Percentiles rank a stretch among this genome's conserved stretches.
phyloP scores from a whole-genome alignment of 805 yeast genomes.

The Spathaspora hagerdaliae region DNA sequence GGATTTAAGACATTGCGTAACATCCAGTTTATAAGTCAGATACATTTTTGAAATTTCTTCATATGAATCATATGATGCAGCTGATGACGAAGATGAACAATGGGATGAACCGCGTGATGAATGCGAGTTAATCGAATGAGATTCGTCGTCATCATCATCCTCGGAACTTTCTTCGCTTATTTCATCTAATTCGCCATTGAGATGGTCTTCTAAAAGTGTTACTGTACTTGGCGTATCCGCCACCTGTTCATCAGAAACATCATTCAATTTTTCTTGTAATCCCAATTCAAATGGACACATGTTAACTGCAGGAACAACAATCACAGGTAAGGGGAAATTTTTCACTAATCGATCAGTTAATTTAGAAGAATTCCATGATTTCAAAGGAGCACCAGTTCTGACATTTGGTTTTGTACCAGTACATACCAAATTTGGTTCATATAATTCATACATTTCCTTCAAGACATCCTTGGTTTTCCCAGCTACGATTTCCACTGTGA shows the following conservation, averaged over 20 bases:
- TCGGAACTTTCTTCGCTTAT: no score
- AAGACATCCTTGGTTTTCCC: constrained; percentile 55
- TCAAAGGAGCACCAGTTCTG: constrained; percentile 44
- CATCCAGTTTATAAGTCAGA: constrained; percentile 20
- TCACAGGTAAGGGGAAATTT: constrained; percentile 61
- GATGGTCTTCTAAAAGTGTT: background rate
- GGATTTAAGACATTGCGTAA: constrained; percentile 14
- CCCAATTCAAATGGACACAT: constrained; percentile 49
- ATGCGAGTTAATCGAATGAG: background rate
- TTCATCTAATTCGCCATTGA: background rate
- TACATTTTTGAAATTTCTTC: constrained; percentile 36
- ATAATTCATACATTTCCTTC: constrained; percentile 55
- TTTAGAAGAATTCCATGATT: constrained; percentile 59
- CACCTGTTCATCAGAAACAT: background rate
- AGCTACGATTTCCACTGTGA: constrained; percentile 58
- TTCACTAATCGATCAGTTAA: constrained; percentile 63
- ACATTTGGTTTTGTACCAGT: constrained; percentile 50
- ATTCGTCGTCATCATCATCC: background rate
- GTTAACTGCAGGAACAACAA: constrained; percentile 60
- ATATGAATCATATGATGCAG: constrained; percentile 32
- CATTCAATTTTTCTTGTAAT: constrained; percentile 32
- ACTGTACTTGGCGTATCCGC: background rate
- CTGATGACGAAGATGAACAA: constrained; percentile 15
- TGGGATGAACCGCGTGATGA: constrained; percentile 3
- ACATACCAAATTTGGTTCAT: constrained; percentile 56